A percentile compares a stretch with the other conserved stretches of the same genome.
phyloP scores from a whole-genome alignment of 176 grass and related monocot genomes.

The Hsuehochloa calcarea region DNA sequence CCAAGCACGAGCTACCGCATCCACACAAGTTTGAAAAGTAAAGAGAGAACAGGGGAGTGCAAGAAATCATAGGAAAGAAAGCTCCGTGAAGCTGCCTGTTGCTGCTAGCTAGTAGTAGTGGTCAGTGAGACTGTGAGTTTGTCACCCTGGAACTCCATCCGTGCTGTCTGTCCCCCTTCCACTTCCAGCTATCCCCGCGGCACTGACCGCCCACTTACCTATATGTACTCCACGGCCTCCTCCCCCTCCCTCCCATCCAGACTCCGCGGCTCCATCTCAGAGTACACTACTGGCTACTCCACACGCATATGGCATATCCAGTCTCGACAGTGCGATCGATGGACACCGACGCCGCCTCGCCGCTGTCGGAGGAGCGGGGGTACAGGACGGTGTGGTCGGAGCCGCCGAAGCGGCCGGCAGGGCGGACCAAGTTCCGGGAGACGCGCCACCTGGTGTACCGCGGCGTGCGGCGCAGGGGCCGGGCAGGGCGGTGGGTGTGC shows the following conservation, averaged over 20 bases:
- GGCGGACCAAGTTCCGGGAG: constrained; percentile 76
- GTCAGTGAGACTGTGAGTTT: background rate
- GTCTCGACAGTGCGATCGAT: constrained; percentile 8
- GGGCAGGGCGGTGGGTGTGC: constrained; percentile 57
- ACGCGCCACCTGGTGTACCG: constrained; percentile 70
- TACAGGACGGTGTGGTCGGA: constrained; percentile 50
- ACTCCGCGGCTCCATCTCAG: background rate
- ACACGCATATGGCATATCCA: background rate
- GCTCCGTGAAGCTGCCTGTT: background rate
- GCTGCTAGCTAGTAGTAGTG: background rate
- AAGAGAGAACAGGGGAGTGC: background rate
- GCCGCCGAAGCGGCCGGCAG: constrained; percentile 62
- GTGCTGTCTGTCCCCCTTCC: background rate
- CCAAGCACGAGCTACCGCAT: too few relatives aligned
- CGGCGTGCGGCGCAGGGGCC: constrained; percentile 50
- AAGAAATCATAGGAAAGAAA: background rate
- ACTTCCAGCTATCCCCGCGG: background rate
- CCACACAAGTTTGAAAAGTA: background rate
- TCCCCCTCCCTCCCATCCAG: background rate
- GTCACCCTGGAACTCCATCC: background rate
- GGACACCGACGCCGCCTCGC: constrained; percentile 8
- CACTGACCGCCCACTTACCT: background rate
- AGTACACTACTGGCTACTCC: background rate
- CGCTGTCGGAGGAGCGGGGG: background rate
- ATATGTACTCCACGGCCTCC: background rate